Percentiles rank a stretch among this genome's conserved stretches.
phyloP scores from a whole-genome alignment of 305 asterid species.

The Coffea humblotiana region DNA sequence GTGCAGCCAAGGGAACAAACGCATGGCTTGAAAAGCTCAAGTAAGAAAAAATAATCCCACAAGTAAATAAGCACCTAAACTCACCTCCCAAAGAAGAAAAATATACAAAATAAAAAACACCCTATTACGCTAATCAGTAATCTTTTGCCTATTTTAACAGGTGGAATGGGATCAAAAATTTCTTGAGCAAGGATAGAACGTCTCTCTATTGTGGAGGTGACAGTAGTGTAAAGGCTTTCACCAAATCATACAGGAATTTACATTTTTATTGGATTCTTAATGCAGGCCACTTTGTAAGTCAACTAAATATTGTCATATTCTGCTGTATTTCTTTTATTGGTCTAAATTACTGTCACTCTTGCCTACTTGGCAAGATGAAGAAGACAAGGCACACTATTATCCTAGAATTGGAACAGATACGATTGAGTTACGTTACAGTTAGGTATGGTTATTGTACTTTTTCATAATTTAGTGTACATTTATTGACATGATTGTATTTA shows the following conservation, averaged over 20 bases:
- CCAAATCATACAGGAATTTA: constrained; percentile 67
- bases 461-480: no score
- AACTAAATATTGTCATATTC: not conserved
- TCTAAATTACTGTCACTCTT: no score
- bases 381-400: no score
- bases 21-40: constrained; percentile 90
- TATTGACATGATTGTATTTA: no score
- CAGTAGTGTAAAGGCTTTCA: constrained; percentile 53
- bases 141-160: constrained; percentile 31
- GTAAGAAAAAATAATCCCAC: constrained; percentile 37
- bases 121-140: not conserved
- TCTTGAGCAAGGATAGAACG: constrained; percentile 54
- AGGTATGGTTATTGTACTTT: no score
- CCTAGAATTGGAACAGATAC: no score
- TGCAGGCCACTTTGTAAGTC: constrained; percentile 93
- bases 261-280: constrained; percentile 89
- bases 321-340: no score
- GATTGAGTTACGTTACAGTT: no score
- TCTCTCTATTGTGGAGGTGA: constrained; percentile 61
- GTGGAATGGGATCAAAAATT: constrained; percentile 74
- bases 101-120: no score
- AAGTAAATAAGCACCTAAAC: no score
- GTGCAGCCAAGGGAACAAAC: constrained; percentile 88
- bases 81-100: no score
- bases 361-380: no score